Evolutionary conservation across 768 basidiomycete species (phyloP), one percentile per base, ranked within the genome.

Genomic region (Boletus eberwhitei): DNA sequence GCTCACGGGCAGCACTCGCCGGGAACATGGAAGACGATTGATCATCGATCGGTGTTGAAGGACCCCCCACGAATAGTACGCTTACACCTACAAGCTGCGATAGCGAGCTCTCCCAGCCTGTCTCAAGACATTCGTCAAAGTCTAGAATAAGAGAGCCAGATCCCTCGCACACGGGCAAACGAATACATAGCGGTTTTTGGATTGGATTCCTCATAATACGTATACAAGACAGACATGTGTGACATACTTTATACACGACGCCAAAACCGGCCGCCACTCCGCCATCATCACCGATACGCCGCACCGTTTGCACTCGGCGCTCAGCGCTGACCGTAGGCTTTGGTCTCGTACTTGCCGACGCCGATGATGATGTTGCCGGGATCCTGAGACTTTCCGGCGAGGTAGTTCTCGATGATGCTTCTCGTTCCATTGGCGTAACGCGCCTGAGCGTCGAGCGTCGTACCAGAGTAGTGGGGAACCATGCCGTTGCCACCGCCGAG

Each of bases 401-500:
- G 63, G 74, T 85, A 93, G 72, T 88, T 87, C 53, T 84, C 78
- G 52, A 92, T 76, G 67, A 93, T 92, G 59, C 73, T 76, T 74
- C 75, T 82, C 26, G 82, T 77, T 14, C 90, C 91, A 42, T 74
- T 71, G 16, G 92, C 92, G 67, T 97, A 96, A 45, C 93, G 87
- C 29, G 78, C 80, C 74, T 95, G 93, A 2, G 93, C 92, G 64
- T 95, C 93, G 57, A 93, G 81, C 22, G 91, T 93, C 8, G 91
- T 93, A 37, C 93, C 91, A 61, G 87, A 89, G 75, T 90, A 91
- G 67, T 90, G 88, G 13, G 89, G 86, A 6, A 90, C 88, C 83
- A 94, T 93, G 64, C 88, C 92, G 73, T 97, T 95, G 22, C 93
- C 93, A 57, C 83, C 90, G 17, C 85, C 86, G 8, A 88, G 79